These are phyloP conservation scores for Favolaschia claudopus DNA, from an alignment of 768 basidiomycete genomes.

Conservation along the genomic window DNA sequence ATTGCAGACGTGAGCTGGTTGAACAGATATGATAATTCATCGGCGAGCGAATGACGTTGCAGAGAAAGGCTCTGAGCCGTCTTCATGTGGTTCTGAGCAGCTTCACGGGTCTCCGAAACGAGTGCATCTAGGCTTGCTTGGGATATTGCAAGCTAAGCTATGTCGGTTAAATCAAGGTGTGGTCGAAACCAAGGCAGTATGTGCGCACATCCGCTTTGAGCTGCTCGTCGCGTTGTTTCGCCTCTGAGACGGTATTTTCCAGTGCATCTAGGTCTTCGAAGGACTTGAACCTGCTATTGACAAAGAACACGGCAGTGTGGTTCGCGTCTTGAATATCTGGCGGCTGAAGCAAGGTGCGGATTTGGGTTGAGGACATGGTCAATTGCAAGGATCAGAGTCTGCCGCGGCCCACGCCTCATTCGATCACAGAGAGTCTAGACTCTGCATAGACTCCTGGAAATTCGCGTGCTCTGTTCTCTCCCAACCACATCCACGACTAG, in stretches of 20 bases:
- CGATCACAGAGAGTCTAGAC: slow-evolving; percentile 18
- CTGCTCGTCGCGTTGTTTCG: slow-evolving; percentile 46
- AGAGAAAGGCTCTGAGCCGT: slow-evolving; percentile 78
- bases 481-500: background rate
- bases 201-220: slow-evolving; percentile 55
- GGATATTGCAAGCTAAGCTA: slow-evolving; percentile 68
- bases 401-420: too few species aligned
- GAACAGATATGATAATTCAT: slow-evolving; percentile 76
- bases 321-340: slow-evolving; percentile 49
- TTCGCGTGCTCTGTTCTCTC: too few species aligned
- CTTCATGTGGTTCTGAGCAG: slow-evolving; percentile 58
- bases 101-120: slow-evolving; percentile 55
- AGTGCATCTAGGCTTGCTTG: slow-evolving; percentile 53
- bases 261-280: slow-evolving; percentile 60
- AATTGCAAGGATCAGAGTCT: too few species aligned
- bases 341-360: slow-evolving; percentile 57
- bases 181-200: slow-evolving; percentile 20
- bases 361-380: slow-evolving; percentile 50
- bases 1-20: slow-evolving; percentile 68
- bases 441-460: background rate
- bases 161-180: slow-evolving; percentile 44
- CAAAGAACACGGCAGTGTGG: slow-evolving; percentile 40
- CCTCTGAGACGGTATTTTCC: slow-evolving; percentile 51
- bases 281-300: slow-evolving; percentile 58
- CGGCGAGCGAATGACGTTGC: slow-evolving; percentile 78